These are phyloP conservation scores for Teratosphaeria destructans DNA, from an alignment of 2,329 filamentous ascomycete species.

Conservation along the genomic window DNA sequence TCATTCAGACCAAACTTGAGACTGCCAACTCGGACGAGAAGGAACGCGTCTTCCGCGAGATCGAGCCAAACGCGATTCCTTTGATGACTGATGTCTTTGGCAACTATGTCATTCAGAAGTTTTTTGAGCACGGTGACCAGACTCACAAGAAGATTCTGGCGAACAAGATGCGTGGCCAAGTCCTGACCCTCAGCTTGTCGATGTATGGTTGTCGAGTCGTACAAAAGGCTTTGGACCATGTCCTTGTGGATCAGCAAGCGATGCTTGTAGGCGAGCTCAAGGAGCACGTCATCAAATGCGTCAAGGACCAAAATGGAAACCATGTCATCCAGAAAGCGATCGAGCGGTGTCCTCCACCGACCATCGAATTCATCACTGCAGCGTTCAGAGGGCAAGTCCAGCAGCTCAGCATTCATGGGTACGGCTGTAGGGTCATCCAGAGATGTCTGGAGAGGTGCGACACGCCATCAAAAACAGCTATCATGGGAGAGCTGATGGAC, in stretches of 20 bases:
- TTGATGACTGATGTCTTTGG: constrained; percentile 96
- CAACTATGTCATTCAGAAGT: constrained; percentile 96
- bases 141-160: constrained; percentile 82
- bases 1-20: constrained; percentile 88
- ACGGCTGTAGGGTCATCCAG: constrained; percentile 88
- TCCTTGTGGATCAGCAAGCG: constrained; percentile 84
- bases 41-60: constrained; percentile 78
- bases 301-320: constrained; percentile 85
- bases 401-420: constrained; percentile 64
- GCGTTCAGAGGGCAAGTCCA: constrained; percentile 67
- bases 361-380: constrained; percentile 77
- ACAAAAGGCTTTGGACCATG: constrained; percentile 86
- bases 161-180: constrained; percentile 75
- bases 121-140: constrained; percentile 93
- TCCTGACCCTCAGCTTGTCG: constrained; percentile 68
- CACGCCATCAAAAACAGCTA: constrained; percentile 50
- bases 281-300: constrained; percentile 61
- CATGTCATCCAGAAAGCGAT: constrained; percentile 95
- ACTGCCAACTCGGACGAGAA: constrained; percentile 94
- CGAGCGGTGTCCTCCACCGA: constrained; percentile 62
- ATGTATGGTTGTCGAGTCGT: constrained; percentile 94
- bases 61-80: constrained; percentile 71
- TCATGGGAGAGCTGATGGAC: constrained; percentile 69
- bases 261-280: constrained; percentile 75
- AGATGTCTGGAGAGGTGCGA: constrained; percentile 77